These are phyloP conservation scores for Polysphondylium violaceum DNA, from an alignment of 78 protist genomes.

Conservation along the genomic window DNA sequence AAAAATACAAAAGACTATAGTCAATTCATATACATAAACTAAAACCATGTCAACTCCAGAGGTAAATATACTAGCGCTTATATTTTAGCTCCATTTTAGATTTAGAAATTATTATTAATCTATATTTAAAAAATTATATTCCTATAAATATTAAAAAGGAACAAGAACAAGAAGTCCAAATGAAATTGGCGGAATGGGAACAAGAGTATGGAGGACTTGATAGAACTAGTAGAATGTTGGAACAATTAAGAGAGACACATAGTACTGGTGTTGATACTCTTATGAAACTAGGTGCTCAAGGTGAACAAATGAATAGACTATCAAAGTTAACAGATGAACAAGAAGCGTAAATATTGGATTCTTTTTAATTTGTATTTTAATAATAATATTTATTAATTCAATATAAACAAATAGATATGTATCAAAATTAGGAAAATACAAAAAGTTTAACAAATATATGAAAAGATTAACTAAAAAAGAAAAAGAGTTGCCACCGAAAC, in stretches of 20 bases:
- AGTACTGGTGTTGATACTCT: conserved; percentile 52
- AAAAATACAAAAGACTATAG: not conserved
- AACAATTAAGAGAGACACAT: conserved; percentile 60
- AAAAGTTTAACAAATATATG: conserved; percentile 69
- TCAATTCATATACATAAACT: too few species aligned
- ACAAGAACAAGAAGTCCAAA: conserved; percentile 34
- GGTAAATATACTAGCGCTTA: too few species aligned
- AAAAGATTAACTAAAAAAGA: conserved; percentile 5
- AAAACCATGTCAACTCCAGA: too few species aligned
- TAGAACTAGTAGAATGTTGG: conserved; percentile 47
- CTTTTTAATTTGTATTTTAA: not conserved
- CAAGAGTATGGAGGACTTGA: conserved; percentile 37
- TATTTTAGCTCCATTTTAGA: too few species aligned
- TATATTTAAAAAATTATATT: not conserved
- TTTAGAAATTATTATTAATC: not conserved
- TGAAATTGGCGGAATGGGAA: conserved; percentile 31
- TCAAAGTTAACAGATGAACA: conserved; percentile 26
- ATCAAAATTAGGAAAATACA: conserved; percentile 50
- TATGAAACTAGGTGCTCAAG: conserved; percentile 24
- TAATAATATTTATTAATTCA: too few species aligned
- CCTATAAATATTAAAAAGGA: not conserved
- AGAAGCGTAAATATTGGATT: conserved; percentile 11
- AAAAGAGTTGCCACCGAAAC: not conserved
- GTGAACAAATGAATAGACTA: conserved; percentile 48
- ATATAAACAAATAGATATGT: not conserved